Evolutionary conservation across 176 grass and related monocot genomes (phyloP).

Genomic region (Aegilops bicornis): DNA sequence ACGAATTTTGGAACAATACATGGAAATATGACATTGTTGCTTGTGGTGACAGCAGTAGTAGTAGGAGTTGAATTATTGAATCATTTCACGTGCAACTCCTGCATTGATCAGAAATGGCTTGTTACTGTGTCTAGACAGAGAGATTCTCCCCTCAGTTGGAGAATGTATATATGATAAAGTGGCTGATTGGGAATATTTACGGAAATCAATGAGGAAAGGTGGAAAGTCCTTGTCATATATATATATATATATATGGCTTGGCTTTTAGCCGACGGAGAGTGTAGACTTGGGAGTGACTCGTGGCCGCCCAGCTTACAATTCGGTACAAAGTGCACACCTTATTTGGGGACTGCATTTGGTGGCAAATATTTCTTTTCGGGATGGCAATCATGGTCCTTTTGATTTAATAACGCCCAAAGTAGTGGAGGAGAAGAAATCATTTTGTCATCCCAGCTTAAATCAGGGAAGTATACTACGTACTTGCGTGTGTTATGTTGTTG

Average conservation of each 20-base stretch:
- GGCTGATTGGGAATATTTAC: background rate
- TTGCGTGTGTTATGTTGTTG: background rate
- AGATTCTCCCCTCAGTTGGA: background rate
- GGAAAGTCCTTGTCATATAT: constrained; percentile 1
- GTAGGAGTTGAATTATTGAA: background rate
- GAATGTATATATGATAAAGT: background rate
- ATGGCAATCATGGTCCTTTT: background rate
- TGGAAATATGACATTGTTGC: background rate
- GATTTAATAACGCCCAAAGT: background rate
- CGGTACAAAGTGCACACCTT: background rate
- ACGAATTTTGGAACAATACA: background rate
- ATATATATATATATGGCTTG: background rate
- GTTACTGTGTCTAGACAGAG: background rate
- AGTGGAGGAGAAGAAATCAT: background rate
- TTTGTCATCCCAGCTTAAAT: background rate
- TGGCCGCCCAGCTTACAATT: background rate
- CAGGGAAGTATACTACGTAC: background rate
- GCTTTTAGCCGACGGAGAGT: constrained; percentile 26
- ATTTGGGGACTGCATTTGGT: background rate
- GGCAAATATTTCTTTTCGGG: background rate
- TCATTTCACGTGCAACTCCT: background rate
- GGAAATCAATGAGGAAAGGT: constrained; percentile 24
- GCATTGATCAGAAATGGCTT: background rate
- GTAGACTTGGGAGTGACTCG: background rate
- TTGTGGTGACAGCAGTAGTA: background rate